Evolutionary conservation across 257 asterid species (phyloP).

Genomic region (Fraxinus pennsylvanica): DNA sequence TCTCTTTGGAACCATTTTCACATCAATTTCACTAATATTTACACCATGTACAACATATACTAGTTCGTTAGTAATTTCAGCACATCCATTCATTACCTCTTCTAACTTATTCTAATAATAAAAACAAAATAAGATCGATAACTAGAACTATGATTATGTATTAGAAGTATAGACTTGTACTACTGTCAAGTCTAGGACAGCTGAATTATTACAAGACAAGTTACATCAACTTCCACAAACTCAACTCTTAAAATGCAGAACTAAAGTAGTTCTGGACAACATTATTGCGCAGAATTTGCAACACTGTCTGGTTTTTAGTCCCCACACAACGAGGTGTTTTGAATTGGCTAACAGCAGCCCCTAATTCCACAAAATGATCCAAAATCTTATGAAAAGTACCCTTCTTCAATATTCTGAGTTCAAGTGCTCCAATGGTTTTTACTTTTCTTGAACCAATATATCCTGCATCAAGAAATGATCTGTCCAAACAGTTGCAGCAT

Average conservation of each 20-base stretch:
- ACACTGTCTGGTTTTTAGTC: conserved; percentile 48
- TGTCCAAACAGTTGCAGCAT: conserved; percentile 88
- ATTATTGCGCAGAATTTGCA: conserved; percentile 59
- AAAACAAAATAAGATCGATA: neutral
- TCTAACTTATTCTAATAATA: neutral
- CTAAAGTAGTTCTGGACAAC: conserved; percentile 69
- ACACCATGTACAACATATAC: no score
- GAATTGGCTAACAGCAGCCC: conserved; percentile 98
- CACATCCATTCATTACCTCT: no score
- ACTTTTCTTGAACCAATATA: conserved; percentile 72
- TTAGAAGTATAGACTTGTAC: neutral
- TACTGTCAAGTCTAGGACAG: neutral
- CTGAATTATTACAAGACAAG: conserved; percentile 12
- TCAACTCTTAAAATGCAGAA: conserved; percentile 46
- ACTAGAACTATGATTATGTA: neutral
- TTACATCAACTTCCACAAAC: neutral
- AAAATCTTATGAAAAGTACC: conserved; percentile 86
- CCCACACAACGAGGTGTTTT: conserved; percentile 92
- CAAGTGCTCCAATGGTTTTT: conserved; percentile 64
- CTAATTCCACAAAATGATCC: conserved; percentile 84
- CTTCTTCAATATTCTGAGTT: conserved; percentile 61
- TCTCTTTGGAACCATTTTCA: no score
- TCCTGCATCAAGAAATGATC: conserved; percentile 75
- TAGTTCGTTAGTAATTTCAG: no score
- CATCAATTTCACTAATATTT: no score